These are phyloP conservation scores for Adansonia digitata DNA, from an alignment of 345 rosid genomes.

Conservation along the genomic window DNA sequence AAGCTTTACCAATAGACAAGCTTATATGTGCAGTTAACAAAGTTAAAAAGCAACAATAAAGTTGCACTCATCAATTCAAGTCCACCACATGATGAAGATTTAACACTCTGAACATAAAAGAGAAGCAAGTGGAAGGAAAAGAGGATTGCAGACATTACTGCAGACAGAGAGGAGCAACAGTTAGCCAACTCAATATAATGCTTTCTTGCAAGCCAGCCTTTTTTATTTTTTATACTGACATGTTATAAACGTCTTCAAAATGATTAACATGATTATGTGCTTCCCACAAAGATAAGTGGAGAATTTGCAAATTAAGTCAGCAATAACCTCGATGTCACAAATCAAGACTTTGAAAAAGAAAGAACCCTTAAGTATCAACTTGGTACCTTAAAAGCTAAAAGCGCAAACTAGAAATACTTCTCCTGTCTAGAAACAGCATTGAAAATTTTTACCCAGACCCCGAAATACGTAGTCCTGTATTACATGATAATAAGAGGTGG, in stretches of 20 bases:
- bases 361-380: not conserved
- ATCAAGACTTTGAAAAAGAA: not conserved
- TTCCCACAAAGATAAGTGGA: not conserved
- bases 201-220: not conserved
- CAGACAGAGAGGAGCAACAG: not conserved
- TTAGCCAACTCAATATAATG: not conserved
- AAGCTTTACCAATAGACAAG: not conserved
- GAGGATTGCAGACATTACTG: not conserved
- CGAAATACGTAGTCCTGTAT: not conserved
- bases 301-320: not conserved
- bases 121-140: not conserved
- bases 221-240: not conserved
- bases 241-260: not conserved
- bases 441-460: not conserved
- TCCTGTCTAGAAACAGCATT: not conserved
- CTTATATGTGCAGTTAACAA: not conserved
- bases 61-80: not conserved
- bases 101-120: not conserved
- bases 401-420: no score
- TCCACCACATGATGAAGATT: not conserved
- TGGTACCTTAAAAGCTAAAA: not conserved
- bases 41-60: not conserved
- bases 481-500: not conserved
- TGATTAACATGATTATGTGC: not conserved
- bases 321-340: not conserved